Evolutionary conservation across 2,329 filamentous ascomycete genomes (phyloP).

Genomic region (Phaeophleospora eucalypticola): DNA sequence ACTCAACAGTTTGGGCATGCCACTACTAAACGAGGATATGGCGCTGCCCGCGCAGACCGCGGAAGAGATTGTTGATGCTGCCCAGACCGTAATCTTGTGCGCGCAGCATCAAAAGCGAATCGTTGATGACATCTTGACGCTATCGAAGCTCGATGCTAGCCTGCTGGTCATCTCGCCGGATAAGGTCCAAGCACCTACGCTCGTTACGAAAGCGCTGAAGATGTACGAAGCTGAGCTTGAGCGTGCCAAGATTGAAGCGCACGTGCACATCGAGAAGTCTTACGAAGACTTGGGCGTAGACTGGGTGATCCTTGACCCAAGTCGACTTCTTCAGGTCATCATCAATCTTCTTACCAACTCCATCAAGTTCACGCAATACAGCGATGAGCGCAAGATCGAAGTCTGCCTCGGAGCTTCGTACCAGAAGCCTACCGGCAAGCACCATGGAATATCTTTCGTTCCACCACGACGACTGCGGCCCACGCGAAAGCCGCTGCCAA

Average conservation of each 20-base stretch:
- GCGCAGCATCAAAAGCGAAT: slow-evolving; percentile 47
- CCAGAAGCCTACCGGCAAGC: slow-evolving; percentile 30
- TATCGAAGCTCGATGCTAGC: slow-evolving; percentile 45
- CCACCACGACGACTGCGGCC: slow-evolving; percentile 21
- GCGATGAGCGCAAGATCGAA: slow-evolving; percentile 33
- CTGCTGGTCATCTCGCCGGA: slow-evolving; percentile 42
- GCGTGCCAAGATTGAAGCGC: slow-evolving; percentile 25
- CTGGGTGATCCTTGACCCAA: slow-evolving; percentile 41
- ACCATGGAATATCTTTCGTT: slow-evolving; percentile 34
- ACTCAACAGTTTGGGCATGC: slow-evolving; percentile 20
- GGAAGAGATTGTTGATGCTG: slow-evolving; percentile 28
- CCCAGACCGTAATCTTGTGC: slow-evolving; percentile 43
- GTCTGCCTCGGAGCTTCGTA: slow-evolving; percentile 37
- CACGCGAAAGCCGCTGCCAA: slow-evolving; percentile 13
- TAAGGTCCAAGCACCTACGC: slow-evolving; percentile 34
- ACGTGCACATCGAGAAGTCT: slow-evolving; percentile 34
- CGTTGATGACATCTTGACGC: slow-evolving; percentile 43
- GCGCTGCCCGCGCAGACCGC: slow-evolving; percentile 15
- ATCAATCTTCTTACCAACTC: slow-evolving; percentile 44
- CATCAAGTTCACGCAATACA: slow-evolving; percentile 45
- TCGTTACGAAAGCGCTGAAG: slow-evolving; percentile 33
- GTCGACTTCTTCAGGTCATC: slow-evolving; percentile 42
- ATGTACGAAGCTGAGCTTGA: slow-evolving; percentile 33
- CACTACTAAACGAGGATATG: slow-evolving; percentile 24
- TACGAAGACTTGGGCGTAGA: slow-evolving; percentile 36